Evolutionary conservation across 148 eudicot species (phyloP), one percentile per base, ranked within the genome.

Genomic region (Fagopyrum esculentum): DNA sequence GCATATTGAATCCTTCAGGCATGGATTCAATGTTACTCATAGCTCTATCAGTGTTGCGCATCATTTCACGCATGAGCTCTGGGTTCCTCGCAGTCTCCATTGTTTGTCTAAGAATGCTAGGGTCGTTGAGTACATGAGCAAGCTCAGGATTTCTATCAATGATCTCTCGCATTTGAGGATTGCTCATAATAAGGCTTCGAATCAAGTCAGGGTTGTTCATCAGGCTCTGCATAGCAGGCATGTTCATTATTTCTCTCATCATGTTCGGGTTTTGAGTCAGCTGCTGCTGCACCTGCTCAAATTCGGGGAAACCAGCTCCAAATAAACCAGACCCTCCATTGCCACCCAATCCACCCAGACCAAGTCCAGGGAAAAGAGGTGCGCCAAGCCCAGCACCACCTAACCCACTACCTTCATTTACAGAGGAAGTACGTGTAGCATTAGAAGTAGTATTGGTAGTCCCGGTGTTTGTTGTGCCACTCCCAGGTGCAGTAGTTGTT

Each of bases 31-130:
- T 95, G 74, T 95, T 95, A 78, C 98, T 95, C 98, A 92, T 95
- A 78, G 97, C 97, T 86, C 98, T 90, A 75, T 95, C 97, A 68
- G 98, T 95, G 79, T 95, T 95, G 45, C 98, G 89, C 98, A 95
- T 92, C 98, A 95, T 95, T 84, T 95, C 98, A 66, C 98, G 93
- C 98, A 92, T 95, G 73, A 95, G 85, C 82, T 92, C 97, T 78
- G 98, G 98, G 66, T 95, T 95, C 80, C 98, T 83, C 44, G 97
- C 97, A 69, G 98, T 93, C 81, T 95, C 98, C 70, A 95, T 78
- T 69, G 98, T 92, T 80, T 95, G 98, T 63, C 98, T 80, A 60
- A 95, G 97, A 79, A 90, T 90, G 73, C 89, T 84, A n/a, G 99
- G 96, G 74, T 95, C 97, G 77, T 95, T 95, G 51, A 95, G 91